These are phyloP conservation scores for Saccharomycopsis guyanensis DNA, from an alignment of 805 yeast species.

Conservation along the genomic window DNA sequence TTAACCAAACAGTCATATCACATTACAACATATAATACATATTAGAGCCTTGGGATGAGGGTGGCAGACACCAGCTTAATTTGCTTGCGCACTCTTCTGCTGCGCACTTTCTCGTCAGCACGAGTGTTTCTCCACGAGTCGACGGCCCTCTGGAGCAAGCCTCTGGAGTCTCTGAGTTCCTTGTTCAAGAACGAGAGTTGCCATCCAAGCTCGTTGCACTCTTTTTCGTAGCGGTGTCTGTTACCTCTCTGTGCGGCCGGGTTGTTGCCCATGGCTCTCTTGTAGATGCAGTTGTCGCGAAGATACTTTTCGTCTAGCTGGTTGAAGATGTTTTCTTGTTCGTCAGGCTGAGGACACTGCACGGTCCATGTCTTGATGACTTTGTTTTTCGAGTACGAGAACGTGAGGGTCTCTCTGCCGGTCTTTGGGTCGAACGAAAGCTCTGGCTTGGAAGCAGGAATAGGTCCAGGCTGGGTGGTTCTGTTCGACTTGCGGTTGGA, in stretches of 20 bases:
- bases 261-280: constrained; percentile 13
- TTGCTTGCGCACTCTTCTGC: constrained; percentile 35
- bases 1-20: too few relatives aligned
- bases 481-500: constrained; percentile 13
- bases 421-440: constrained; percentile 23
- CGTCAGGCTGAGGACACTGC: constrained; percentile 14
- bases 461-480: constrained; percentile 30
- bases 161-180: constrained; percentile 35
- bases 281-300: constrained; percentile 36
- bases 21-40: neutral
- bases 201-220: constrained; percentile 45
- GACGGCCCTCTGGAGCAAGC: constrained; percentile 44
- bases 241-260: constrained; percentile 35
- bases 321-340: constrained; percentile 4
- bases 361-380: constrained; percentile 22
- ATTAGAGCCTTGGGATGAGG: neutral
- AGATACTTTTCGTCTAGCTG: constrained; percentile 29
- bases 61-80: constrained; percentile 4
- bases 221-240: constrained; percentile 38
- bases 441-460: constrained; percentile 28
- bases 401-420: constrained; percentile 28
- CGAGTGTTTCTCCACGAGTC: constrained; percentile 45
- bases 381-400: constrained; percentile 28
- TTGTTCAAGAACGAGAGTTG: constrained; percentile 37
- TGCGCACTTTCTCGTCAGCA: constrained; percentile 32